A percentile compares a stretch with the other conserved stretches of the same genome.
Conservation (phyloP, 495 filamentous ascomycete species). For the Cairneyella variabilis region DNA sequence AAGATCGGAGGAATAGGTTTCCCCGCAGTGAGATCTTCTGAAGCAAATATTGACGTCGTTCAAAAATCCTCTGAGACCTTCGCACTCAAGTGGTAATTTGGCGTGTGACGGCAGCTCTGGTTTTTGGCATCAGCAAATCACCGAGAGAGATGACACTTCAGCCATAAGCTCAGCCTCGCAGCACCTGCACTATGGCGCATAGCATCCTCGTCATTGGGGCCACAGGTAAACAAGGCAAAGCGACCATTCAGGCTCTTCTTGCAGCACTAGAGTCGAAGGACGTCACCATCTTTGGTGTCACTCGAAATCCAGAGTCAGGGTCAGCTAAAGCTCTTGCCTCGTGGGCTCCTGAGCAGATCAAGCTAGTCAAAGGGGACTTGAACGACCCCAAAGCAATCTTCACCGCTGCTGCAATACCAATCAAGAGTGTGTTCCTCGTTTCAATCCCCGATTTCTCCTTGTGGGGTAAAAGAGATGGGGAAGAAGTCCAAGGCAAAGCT, state of each 20-base stretch:
- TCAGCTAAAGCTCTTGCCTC: constrained; percentile 45
- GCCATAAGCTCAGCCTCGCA: too few relatives aligned
- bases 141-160: too few relatives aligned
- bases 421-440: constrained; percentile 41
- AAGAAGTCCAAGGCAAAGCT: constrained; percentile 58
- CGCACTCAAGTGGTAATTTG: too few relatives aligned
- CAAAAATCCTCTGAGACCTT: too few relatives aligned
- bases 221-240: constrained; percentile 67
- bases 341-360: constrained; percentile 30
- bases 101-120: too few relatives aligned
- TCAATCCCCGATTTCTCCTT: constrained; percentile 34
- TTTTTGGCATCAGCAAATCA: too few relatives aligned
- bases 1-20: too few relatives aligned
- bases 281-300: constrained; percentile 65
- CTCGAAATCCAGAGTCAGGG: constrained; percentile 50
- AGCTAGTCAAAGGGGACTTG: constrained; percentile 10
- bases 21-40: too few relatives aligned
- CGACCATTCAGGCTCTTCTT: constrained; percentile 53
- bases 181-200: constrained; percentile 4
- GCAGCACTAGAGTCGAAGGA: constrained; percentile 25
- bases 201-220: constrained; percentile 60
- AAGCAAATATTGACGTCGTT: too few relatives aligned
- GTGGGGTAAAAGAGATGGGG: constrained; percentile 36
- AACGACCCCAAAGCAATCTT: constrained; percentile 32
- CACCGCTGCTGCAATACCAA: constrained; percentile 36